Evolutionary conservation across 2,329 filamentous ascomycete genomes (phyloP).

Genomic region (Calonectria hongkongensis): DNA sequence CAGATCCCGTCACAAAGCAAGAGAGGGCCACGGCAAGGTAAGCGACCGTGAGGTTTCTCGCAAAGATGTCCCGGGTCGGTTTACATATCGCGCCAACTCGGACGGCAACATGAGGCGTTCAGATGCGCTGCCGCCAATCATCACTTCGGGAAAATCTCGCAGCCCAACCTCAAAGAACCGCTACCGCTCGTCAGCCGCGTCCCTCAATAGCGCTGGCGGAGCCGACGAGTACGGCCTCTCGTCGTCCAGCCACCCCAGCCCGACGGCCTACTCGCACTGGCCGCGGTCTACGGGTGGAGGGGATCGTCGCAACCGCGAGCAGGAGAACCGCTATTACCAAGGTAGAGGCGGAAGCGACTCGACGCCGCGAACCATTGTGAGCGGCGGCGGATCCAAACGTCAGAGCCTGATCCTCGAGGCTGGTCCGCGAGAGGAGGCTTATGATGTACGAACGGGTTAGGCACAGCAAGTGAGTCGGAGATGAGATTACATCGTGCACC

Average conservation of each 20-base stretch:
- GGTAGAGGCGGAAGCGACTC: slow-evolving; percentile 44
- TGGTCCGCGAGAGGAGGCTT: slow-evolving; percentile 39
- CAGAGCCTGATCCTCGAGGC: slow-evolving; percentile 46
- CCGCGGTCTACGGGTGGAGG: slow-evolving; percentile 22
- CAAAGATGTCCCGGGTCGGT: slow-evolving; percentile 42
- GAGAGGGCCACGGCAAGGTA: slow-evolving; percentile 41
- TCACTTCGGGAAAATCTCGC: slow-evolving; percentile 37
- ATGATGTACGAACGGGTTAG: slow-evolving; percentile 48
- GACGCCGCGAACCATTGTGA: slow-evolving; percentile 45
- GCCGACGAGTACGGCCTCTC: slow-evolving; percentile 43
- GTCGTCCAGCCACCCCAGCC: slow-evolving; percentile 39
- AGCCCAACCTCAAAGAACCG: slow-evolving; percentile 48
- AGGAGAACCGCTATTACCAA: slow-evolving; percentile 56
- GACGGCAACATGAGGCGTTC: slow-evolving; percentile 44
- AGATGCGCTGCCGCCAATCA: slow-evolving; percentile 41
- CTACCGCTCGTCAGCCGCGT: slow-evolving; percentile 46
- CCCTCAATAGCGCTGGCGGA: slow-evolving; percentile 39
- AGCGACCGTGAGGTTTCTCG: slow-evolving; percentile 42
- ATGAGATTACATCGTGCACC: slow-evolving; percentile 46
- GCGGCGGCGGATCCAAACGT: slow-evolving; percentile 41
- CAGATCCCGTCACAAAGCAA: slow-evolving; percentile 46
- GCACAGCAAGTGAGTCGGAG: slow-evolving; percentile 40
- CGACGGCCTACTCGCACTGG: slow-evolving; percentile 26
- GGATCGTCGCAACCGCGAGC: slow-evolving; percentile 50
- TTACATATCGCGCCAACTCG: slow-evolving; percentile 43